Evolutionary conservation across 176 grass and related monocot species (phyloP), one percentile per base, ranked within the genome.

Genomic region (Aegilops tauschii): DNA sequence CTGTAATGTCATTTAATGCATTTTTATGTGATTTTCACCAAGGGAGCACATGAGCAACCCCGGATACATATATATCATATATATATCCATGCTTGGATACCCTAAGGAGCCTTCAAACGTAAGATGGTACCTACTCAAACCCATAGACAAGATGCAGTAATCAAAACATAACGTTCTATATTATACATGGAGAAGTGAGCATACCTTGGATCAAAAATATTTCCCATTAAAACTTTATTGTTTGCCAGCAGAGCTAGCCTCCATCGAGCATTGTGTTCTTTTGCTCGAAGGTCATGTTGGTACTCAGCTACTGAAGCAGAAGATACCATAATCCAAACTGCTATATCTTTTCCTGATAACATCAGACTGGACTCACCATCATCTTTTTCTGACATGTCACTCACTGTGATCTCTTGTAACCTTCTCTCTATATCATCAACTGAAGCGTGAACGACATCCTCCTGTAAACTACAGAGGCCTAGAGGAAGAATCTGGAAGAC

Each of bases 261-360:
- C 95, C 95, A 95, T 92, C 80, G 83, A 35, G 42, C 65, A 76
- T 89, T 85, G 36, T 82, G 82, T 78, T 84, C 88, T 42, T 86
- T 93, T 30, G 59, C 65, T 70, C 56, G 80, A 89, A 88, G 36
- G 89, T 91, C 89, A 56, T 63, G 73, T 90, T 92, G 91, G 81
- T 74, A 89, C 66, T 95, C 95, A 76, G 86, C 82, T 62, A 89
- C 76, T 73, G 95, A 89, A 90, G 82, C 84, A 86, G 87, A 79
- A 84, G 89, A 97, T 81, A 98, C 88, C 88, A 98, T 74, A 39
- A 98, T 37, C 96, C 96, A 95, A 82, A 98, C 65, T 23, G 91
- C 96, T 83, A 84, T 82, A 89, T 93, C 91, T 76, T 95, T 80
- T 91, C 71, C 86, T 58, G 85, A 66, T 78, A 69, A 40, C 65